Conservation (phyloP, 495 filamentous ascomycete genomes). For the Trichoderma reesei region DNA sequence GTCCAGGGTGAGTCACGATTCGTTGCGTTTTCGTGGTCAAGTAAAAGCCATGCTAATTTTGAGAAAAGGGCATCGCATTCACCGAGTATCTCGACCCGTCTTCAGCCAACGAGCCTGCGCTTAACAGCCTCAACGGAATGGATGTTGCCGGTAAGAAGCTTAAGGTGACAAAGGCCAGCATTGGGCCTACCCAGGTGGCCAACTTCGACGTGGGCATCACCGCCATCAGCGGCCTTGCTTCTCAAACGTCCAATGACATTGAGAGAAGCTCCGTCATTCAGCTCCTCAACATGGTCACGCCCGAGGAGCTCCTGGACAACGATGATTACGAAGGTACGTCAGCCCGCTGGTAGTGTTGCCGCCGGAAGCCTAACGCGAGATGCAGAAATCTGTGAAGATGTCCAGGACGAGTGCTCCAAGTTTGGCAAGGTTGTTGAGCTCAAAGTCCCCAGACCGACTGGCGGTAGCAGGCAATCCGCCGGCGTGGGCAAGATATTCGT, state of each 20-base stretch:
- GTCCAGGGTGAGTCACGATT: conserved; percentile 59
- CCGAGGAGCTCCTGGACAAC: conserved; percentile 85
- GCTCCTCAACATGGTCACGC: conserved; percentile 94
- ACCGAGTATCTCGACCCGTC: conserved; percentile 78
- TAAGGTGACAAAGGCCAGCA: conserved; percentile 78
- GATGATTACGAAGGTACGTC: conserved; percentile 84
- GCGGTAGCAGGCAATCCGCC: conserved; percentile 67
- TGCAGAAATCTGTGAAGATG: conserved; percentile 87
- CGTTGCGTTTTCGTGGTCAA: neutral
- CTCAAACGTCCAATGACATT: conserved; percentile 69
- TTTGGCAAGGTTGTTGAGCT: conserved; percentile 74
- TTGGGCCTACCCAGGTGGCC: conserved; percentile 81
- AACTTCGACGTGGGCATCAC: conserved; percentile 93
- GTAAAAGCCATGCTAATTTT: conserved; percentile 16
- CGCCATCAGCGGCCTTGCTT: conserved; percentile 97
- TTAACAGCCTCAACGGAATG: conserved; percentile 88
- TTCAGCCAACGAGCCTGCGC: conserved; percentile 67
- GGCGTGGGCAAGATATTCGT: conserved; percentile 98
- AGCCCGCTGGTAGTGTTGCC: neutral
- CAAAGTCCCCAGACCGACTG: conserved; percentile 81
- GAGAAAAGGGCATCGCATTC: conserved; percentile 79
- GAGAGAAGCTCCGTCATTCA: conserved; percentile 77
- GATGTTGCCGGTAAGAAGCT: conserved; percentile 77
- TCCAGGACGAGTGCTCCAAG: conserved; percentile 84
- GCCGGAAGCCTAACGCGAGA: conserved; percentile 16